Evolutionary conservation across 495 filamentous ascomycete species (phyloP), one percentile per base, ranked within the genome.

Genomic region (Ascobolus immersus): DNA sequence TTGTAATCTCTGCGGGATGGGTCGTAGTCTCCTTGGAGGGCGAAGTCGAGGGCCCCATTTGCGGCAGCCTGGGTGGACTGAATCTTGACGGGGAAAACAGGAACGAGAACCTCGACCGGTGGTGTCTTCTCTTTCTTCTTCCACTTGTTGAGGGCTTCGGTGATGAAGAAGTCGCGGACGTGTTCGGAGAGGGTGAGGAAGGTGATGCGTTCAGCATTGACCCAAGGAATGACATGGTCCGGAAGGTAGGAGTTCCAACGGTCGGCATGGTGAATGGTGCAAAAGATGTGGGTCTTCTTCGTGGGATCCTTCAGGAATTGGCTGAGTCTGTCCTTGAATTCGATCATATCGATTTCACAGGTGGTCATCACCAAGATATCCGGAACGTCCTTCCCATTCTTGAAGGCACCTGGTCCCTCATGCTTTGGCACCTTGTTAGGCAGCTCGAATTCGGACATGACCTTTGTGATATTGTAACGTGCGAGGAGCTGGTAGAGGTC

Each of bases 261-360:
- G 32, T 45, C 47, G 5, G 45, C 35, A 22, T 50, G 38, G 19
- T 50, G 47, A 9, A 50, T 33, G 22, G 45, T 32, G 29, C 47
- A 50, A 33, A 43, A 45, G 6, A 50, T 9, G 13, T 43, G 37
- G 4, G 45, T 48, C 19, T 44, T 43, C 10, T 39, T 39, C n/a
- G n/a, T n/a, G n/a, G n/a, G n/a, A 12, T 42, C 36, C 10, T 22
- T 15, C 1, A 50, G 36, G 8, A 49, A 28, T 15, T 24, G 28
- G 12, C 24, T 25, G 3, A 50, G 37, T 14, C 28, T 25, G 12
- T 14, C 15, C 5, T 20, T 20, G 10, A 38, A 17, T 8, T 22
- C 28, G 10, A 37, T 28, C 1, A 42, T 24, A 31, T 48, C 47
- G 10, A 39, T 18, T 24, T 47, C 41, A 39, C 47, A 50, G 9